Evolutionary conservation across 1,284 basidiomycete genomes (phyloP).

Genomic region (Phellopilus nigrolimitatus): DNA sequence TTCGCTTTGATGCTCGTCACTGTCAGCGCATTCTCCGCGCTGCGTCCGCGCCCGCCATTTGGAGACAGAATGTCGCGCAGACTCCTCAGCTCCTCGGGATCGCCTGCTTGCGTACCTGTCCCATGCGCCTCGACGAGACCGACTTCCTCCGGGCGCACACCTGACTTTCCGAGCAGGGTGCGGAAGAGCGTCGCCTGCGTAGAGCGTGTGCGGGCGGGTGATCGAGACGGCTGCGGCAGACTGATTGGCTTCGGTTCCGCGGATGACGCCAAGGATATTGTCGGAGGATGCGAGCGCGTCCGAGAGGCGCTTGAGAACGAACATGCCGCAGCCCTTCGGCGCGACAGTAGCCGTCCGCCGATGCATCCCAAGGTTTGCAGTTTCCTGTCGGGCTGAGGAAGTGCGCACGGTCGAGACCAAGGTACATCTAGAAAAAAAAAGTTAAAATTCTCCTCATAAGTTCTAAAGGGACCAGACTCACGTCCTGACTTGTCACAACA

Average conservation of each 20-base stretch:
- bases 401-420: conserved; percentile 64
- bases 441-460: conserved; percentile 8
- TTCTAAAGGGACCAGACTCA: conserved; percentile 31
- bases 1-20: conserved; percentile 68
- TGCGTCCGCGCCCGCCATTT: conserved; percentile 27
- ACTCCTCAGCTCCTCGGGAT: conserved; percentile 58
- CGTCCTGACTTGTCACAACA: conserved; percentile 64
- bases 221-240: conserved; percentile 60
- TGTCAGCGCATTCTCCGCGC: conserved; percentile 47
- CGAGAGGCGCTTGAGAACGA: conserved; percentile 64
- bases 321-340: conserved; percentile 64
- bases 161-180: conserved; percentile 42
- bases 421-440: conserved; percentile 48
- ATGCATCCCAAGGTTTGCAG: conserved; percentile 65
- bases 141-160: conserved; percentile 42
- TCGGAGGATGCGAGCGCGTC: conserved; percentile 64
- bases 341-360: conserved; percentile 68
- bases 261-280: conserved; percentile 61
- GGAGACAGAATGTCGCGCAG: conserved; percentile 51
- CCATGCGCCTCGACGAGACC: conserved; percentile 69
- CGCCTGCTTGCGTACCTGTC: conserved; percentile 65
- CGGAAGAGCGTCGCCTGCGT: conserved; percentile 54
- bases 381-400: conserved; percentile 64
- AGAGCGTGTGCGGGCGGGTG: conserved; percentile 61
- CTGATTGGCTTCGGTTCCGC: conserved; percentile 66